These are phyloP conservation scores for Podaxis pistillaris DNA, from an alignment of 768 basidiomycete species.

Conservation along the genomic window DNA sequence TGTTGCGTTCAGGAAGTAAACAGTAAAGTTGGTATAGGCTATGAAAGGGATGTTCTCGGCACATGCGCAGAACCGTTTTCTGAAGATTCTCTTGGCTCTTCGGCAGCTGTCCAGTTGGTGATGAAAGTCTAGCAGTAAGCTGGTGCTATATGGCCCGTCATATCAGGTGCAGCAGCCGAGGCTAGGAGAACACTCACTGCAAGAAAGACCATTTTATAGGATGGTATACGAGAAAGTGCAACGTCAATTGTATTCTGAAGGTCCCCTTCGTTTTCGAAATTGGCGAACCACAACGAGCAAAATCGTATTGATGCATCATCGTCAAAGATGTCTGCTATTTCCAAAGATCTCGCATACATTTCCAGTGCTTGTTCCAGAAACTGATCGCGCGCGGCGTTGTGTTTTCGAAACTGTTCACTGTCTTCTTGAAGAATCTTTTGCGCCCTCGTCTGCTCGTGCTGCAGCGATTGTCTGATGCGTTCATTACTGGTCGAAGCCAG, in stretches of 20 bases:
- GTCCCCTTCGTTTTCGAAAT: slow-evolving; percentile 63
- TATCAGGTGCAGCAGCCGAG: neutral
- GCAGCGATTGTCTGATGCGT: slow-evolving; percentile 18
- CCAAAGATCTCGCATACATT: slow-evolving; percentile 83
- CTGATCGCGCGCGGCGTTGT: slow-evolving; percentile 48
- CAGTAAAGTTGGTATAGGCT: slow-evolving; percentile 88
- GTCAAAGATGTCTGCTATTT: slow-evolving; percentile 69
- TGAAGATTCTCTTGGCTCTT: slow-evolving; percentile 61
- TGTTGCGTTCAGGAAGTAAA: slow-evolving; percentile 32
- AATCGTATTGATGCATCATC: slow-evolving; percentile 78
- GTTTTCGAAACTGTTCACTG: slow-evolving; percentile 48
- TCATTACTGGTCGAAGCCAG: slow-evolving; percentile 21
- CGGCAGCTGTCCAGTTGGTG: slow-evolving; percentile 25
- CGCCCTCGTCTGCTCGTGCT: slow-evolving; percentile 29
- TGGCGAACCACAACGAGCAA: slow-evolving; percentile 89
- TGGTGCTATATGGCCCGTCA: slow-evolving; percentile 56
- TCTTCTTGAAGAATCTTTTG: slow-evolving; percentile 42
- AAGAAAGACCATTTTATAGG: slow-evolving; percentile 87
- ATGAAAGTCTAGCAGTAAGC: slow-evolving; percentile 82
- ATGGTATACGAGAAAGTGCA: slow-evolving; percentile 65
- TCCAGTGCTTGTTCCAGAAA: slow-evolving; percentile 77
- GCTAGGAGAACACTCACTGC: slow-evolving; percentile 40
- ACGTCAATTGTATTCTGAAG: slow-evolving; percentile 35
- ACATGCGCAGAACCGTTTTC: slow-evolving; percentile 69
- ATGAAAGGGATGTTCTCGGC: slow-evolving; percentile 91